A percentile compares a stretch with the other conserved stretches of the same genome.
phyloP scores from a whole-genome alignment of 2,329 filamentous ascomycete genomes.

The Drechslera avenae region DNA sequence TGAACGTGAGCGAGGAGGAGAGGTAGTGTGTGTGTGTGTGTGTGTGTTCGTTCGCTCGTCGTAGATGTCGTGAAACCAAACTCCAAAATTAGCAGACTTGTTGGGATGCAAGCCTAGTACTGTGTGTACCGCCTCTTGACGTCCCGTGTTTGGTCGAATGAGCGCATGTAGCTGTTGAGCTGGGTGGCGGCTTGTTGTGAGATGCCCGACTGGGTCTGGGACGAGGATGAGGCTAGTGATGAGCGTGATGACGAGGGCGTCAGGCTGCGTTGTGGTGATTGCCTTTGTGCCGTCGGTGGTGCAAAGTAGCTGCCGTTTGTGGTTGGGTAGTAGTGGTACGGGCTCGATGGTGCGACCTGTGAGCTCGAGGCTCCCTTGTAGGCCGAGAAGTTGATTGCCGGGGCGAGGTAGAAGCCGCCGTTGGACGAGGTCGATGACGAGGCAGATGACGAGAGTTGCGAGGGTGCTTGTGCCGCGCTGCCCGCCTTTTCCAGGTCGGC shows the following conservation, averaged over 20 bases:
- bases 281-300: slow-evolving; percentile 34
- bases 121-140: slow-evolving; percentile 50
- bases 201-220: slow-evolving; percentile 57
- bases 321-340: slow-evolving; percentile 45
- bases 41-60: slow-evolving; percentile 16
- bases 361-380: slow-evolving; percentile 62
- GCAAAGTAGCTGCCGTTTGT: slow-evolving; percentile 48
- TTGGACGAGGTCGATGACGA: slow-evolving; percentile 57
- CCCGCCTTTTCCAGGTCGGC: slow-evolving; percentile 79
- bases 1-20: slow-evolving; percentile 14
- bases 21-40: slow-evolving; percentile 7
- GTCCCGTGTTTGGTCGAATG: slow-evolving; percentile 82
- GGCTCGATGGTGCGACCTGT: slow-evolving; percentile 54
- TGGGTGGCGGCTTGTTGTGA: slow-evolving; percentile 80
- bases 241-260: slow-evolving; percentile 76
- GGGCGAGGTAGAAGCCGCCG: slow-evolving; percentile 69
- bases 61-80: slow-evolving; percentile 29
- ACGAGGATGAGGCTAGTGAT: slow-evolving; percentile 78
- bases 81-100: slow-evolving; percentile 12
- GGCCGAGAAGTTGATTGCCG: slow-evolving; percentile 75
- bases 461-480: slow-evolving; percentile 44
- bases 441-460: slow-evolving; percentile 60
- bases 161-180: slow-evolving; percentile 82
- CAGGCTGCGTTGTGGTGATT: slow-evolving; percentile 49
- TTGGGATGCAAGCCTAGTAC: slow-evolving; percentile 23